Evolutionary conservation across 805 yeast genomes (phyloP).

Genomic region (Allodekkera sacchari): DNA sequence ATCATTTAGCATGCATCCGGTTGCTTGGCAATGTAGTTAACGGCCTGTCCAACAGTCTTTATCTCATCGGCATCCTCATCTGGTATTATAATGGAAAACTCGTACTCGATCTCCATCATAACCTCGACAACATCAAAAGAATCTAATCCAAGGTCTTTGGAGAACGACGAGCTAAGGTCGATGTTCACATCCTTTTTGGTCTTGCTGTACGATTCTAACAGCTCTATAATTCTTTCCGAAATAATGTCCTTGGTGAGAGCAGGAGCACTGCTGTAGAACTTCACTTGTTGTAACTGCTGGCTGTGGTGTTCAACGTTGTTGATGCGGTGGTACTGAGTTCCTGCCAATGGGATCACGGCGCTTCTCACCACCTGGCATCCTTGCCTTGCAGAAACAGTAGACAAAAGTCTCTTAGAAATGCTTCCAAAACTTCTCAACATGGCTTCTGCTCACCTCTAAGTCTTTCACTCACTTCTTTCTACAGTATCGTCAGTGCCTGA

Average conservation of each 20-base stretch:
- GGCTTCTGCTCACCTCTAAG: no score
- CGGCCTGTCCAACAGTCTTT: slow-evolving; percentile 88
- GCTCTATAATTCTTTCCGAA: slow-evolving; percentile 51
- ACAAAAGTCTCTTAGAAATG: no score
- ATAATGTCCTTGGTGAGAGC: slow-evolving; percentile 55
- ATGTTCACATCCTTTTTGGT: slow-evolving; percentile 30
- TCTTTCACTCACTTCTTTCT: no score
- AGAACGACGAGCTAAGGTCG: slow-evolving; percentile 40
- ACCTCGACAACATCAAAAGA: slow-evolving; percentile 69
- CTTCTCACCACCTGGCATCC: no score
- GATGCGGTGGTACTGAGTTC: background rate
- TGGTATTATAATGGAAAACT: slow-evolving; percentile 73
- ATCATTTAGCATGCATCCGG: slow-evolving; percentile 36
- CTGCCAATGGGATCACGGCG: slow-evolving; percentile 3
- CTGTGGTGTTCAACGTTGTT: background rate
- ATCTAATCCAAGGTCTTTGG: slow-evolving; percentile 60
- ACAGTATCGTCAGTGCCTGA: no score
- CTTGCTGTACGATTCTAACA: slow-evolving; percentile 59
- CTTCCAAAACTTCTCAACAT: no score
- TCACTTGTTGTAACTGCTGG: slow-evolving; percentile 7
- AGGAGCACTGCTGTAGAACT: slow-evolving; percentile 50
- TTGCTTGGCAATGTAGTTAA: slow-evolving; percentile 74
- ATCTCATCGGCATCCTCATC: slow-evolving; percentile 91
- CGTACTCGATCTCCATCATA: slow-evolving; percentile 64
- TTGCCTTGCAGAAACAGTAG: no score